Evolutionary conservation across 352 stramenopile genomes (phyloP).

Genomic region (Thraustochytrium striatum): DNA sequence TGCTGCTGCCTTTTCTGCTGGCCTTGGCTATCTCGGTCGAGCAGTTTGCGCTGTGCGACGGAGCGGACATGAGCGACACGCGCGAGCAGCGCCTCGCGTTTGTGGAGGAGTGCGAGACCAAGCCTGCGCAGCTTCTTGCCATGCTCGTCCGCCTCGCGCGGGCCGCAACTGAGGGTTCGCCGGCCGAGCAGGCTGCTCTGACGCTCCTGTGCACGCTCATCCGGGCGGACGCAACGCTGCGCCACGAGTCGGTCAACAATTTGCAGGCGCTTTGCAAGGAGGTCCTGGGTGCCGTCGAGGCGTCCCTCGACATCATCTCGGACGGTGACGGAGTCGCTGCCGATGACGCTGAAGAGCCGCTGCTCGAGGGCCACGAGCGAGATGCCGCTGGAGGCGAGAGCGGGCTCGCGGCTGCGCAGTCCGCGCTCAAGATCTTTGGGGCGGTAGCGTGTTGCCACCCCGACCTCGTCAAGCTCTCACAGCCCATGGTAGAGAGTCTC

Average conservation of each 20-base stretch:
- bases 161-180: conserved; percentile 20
- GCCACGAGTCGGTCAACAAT: not conserved
- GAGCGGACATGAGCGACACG: not conserved
- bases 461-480: not conserved
- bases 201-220: conserved; percentile 22
- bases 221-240: conserved; percentile 8
- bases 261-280: conserved; percentile 1
- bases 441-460: conserved; percentile 22
- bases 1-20: conserved; percentile 45
- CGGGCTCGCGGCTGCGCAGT: not conserved
- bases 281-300: not conserved
- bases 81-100: not conserved
- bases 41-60: conserved; percentile 19
- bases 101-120: not conserved
- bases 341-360: not conserved
- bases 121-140: not conserved
- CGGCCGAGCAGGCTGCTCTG: conserved; percentile 31
- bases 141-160: not conserved
- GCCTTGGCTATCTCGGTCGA: conserved; percentile 38
- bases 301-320: not conserved
- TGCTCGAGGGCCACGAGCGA: not conserved
- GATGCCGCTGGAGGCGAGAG: not conserved
- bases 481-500: not conserved
- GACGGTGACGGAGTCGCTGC: not conserved
- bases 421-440: conserved; percentile 42